These are phyloP conservation scores for Aspergillus udagawae DNA, from an alignment of 2,329 filamentous ascomycete genomes.

Conservation along the genomic window DNA sequence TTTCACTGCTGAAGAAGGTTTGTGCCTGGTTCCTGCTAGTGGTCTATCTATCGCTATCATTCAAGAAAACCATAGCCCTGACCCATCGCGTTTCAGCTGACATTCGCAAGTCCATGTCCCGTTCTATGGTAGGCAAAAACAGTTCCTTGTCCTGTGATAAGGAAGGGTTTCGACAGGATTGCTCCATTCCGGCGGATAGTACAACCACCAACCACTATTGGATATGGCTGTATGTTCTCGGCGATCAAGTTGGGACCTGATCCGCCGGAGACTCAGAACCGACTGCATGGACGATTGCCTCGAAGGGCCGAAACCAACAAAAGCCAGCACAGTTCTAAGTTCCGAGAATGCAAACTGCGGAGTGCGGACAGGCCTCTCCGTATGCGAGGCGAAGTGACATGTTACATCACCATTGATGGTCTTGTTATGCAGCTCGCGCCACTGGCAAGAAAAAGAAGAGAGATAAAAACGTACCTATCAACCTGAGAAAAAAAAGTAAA, in stretches of 20 bases:
- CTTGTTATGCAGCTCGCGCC: background rate
- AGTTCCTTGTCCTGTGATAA: background rate
- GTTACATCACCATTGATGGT: background rate
- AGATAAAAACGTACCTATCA: background rate
- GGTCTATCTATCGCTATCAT: background rate
- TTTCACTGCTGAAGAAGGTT: background rate
- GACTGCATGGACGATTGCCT: background rate
- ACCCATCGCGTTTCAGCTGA: background rate
- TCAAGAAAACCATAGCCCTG: background rate
- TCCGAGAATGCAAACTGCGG: background rate
- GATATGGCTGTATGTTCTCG: background rate
- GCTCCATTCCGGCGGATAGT: background rate
- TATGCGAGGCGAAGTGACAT: background rate
- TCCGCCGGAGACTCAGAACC: background rate
- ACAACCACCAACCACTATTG: background rate
- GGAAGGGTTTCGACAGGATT: background rate
- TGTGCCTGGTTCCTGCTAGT: background rate
- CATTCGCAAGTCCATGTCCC: background rate
- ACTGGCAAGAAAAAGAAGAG: background rate
- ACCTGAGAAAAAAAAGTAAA: background rate
- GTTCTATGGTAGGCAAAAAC: background rate
- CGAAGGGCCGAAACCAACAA: background rate
- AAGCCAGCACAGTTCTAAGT: background rate
- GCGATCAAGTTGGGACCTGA: background rate
- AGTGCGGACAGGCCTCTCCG: background rate